Evolutionary conservation across 208 protist genomes (phyloP), one percentile per base, ranked within the genome.

Genomic region (Trypanosoma cruzi): DNA sequence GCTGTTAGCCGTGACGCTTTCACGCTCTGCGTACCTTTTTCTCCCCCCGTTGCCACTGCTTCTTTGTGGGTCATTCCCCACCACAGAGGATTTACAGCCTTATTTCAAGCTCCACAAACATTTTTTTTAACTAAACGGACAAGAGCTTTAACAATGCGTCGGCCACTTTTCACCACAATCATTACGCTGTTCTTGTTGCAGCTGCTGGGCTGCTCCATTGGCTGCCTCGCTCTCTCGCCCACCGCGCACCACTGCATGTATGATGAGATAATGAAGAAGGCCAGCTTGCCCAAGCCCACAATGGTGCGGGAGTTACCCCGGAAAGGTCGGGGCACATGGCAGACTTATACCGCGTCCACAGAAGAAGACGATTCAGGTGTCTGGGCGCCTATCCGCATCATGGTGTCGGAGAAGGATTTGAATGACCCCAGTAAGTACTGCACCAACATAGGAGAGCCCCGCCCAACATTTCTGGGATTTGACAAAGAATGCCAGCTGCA

Each of bases 381-480:
- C 24, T 85, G 73, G 74, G 48, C 61, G 59, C n/a, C 56, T 6
- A 72, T 92, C 46, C 81, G 81, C 79, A 77, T 89, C 55, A 11
- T 37, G 37, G 53, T 79, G 48, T 85, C 76, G 36, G 36, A 32
- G 29, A 37, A 63, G 20, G 81, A 89, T 32, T 34, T 81, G 55
- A 20, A 76, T 37, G 59, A 81, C 22, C 3, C 22, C 28, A 55
- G 37, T 36, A 65, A 75, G 50, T 75, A 86, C 73, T 93, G 88
- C 77, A 69, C 72, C 6, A 2, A n/a, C 16, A 54, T 62, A 22
- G 71, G 73, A 2, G 52, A 85, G 31, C 16, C 26, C 5, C 46
- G 58, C 2, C 42, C 57, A 0, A 56, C 81, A 48, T 74, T 81
- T 22, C 1, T 20, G 0, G 81, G 79, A 24, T 40, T 22, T 36